Conservation (phyloP, 192 early-diverging fungal genomes). For the Pecoramyces ruminantium region DNA sequence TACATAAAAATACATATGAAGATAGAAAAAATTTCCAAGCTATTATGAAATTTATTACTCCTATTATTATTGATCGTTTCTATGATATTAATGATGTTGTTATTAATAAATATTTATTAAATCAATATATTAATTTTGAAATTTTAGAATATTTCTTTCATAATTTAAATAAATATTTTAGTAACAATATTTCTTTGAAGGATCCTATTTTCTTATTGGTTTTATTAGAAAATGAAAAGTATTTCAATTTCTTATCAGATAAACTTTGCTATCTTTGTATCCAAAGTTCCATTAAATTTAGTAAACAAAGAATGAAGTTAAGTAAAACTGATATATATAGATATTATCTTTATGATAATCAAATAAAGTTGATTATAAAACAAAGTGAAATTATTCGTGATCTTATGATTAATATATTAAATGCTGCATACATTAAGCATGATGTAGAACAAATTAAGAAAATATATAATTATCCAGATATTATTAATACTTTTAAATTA, state of each 20-base stretch:
- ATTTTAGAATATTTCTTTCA: neutral
- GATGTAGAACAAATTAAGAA: neutral
- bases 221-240: neutral
- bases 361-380: neutral
- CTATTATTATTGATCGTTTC: neutral
- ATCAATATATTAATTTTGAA: neutral
- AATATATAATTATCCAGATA: neutral
- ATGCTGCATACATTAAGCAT: neutral
- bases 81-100: neutral
- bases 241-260: neutral
- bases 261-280: neutral
- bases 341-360: neutral
- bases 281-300: neutral
- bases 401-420: neutral
- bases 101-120: neutral
- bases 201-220: neutral
- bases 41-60: neutral
- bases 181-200: neutral
- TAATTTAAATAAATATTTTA: neutral
- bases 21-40: neutral
- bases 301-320: neutral
- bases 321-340: neutral
- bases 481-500: neutral
- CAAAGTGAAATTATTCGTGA: neutral
- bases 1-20: neutral